Evolutionary conservation across 1,284 basidiomycete genomes (phyloP).

Genomic region (Papiliotrema terrestris): DNA sequence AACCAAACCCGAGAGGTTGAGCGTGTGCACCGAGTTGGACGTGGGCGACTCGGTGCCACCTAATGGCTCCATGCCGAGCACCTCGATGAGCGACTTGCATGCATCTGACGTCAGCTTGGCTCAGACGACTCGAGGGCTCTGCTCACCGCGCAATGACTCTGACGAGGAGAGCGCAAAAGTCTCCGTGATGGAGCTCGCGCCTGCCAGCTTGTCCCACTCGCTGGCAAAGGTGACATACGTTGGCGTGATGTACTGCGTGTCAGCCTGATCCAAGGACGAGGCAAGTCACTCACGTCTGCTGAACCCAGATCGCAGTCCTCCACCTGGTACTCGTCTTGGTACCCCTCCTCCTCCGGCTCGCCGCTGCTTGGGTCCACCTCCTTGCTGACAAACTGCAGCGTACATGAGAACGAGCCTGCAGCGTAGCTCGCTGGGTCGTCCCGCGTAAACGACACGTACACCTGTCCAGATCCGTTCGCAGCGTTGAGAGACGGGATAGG

Average conservation of each 20-base stretch:
- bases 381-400: constrained; percentile 95
- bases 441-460: constrained; percentile 94
- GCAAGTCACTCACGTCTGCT: constrained; percentile 55
- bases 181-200: constrained; percentile 74
- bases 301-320: constrained; percentile 93
- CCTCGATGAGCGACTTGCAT: constrained; percentile 48
- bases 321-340: constrained; percentile 96
- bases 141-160: constrained; percentile 86
- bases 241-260: constrained; percentile 72
- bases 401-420: constrained; percentile 81
- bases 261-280: constrained; percentile 8
- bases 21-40: constrained; percentile 84
- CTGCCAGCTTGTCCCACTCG: constrained; percentile 90
- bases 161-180: constrained; percentile 91
- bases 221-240: constrained; percentile 84
- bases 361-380: constrained; percentile 96
- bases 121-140: not conserved
- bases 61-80: constrained; percentile 93
- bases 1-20: constrained; percentile 87
- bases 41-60: constrained; percentile 80
- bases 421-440: constrained; percentile 72
- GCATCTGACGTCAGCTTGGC: constrained; percentile 21
- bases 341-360: constrained; percentile 95
- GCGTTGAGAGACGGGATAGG: constrained; percentile 68
- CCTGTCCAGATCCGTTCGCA: constrained; percentile 68